phyloP scores from a whole-genome alignment of 2,329 filamentous ascomycete species.

The Sarocladiaceae sp. region DNA sequence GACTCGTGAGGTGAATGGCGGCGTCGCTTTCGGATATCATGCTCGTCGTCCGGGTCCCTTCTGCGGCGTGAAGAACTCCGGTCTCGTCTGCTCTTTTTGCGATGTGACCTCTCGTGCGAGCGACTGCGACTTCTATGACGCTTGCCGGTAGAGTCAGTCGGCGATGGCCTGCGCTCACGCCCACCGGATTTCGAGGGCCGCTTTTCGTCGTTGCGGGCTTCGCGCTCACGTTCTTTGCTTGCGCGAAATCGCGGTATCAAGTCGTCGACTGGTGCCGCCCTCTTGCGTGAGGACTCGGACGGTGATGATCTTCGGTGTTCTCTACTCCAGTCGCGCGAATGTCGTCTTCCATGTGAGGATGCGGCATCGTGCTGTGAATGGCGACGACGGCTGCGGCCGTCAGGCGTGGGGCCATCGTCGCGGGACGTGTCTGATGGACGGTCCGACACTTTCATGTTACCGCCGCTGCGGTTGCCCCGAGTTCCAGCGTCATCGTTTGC shows the following conservation, averaged over 20 bases:
- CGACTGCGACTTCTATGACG: conserved; percentile 38
- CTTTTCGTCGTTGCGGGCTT: conserved; percentile 25
- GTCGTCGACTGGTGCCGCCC: conserved; percentile 26
- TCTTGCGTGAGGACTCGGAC: conserved; percentile 20
- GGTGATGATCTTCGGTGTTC: conserved; percentile 24
- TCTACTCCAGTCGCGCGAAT: conserved; percentile 34
- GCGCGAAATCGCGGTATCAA: conserved; percentile 34
- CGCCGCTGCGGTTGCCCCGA: conserved; percentile 30
- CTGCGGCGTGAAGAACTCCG: conserved; percentile 31
- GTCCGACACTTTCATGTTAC: conserved; percentile 27
- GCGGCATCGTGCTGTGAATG: conserved; percentile 13
- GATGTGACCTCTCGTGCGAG: conserved; percentile 30
- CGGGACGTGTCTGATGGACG: conserved; percentile 27
- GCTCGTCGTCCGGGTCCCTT: conserved; percentile 34
- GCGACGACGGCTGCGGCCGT: conserved; percentile 26
- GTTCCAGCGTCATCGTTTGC: conserved; percentile 32
- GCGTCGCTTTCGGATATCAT: conserved; percentile 24
- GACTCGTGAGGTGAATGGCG: conserved; percentile 28
- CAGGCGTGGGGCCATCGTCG: conserved; percentile 24
- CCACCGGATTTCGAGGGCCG: conserved; percentile 14
- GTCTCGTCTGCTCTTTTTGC: conserved; percentile 35
- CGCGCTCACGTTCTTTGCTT: conserved; percentile 23
- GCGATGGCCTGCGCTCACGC: conserved; percentile 25
- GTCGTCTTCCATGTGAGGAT: conserved; percentile 31
- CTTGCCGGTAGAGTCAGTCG: conserved; percentile 30